phyloP scores from a whole-genome alignment of 108 stramenopile species.

The Discostella stelligeroides region DNA sequence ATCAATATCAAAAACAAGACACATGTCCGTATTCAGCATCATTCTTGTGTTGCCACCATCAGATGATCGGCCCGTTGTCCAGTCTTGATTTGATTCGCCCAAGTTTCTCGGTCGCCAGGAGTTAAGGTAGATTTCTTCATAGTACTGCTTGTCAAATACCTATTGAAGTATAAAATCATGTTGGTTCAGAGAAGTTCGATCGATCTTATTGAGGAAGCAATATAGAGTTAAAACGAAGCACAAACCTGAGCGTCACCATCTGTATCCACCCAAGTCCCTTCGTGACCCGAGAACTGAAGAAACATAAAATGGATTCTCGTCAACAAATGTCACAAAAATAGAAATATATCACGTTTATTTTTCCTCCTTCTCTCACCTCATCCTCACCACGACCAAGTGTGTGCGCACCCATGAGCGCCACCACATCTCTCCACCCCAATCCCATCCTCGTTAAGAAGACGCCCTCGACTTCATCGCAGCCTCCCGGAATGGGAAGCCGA shows the following conservation, averaged over 20 bases:
- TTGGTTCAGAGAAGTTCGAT: background rate
- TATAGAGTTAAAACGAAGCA: background rate
- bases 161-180: background rate
- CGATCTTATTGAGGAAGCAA: background rate
- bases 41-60: constrained; percentile 17
- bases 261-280: constrained; percentile 41
- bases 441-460: constrained; percentile 48
- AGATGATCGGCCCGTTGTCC: constrained; percentile 31
- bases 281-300: constrained; percentile 32
- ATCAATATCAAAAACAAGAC: constrained; percentile 37
- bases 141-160: constrained; percentile 39
- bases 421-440: constrained; percentile 45
- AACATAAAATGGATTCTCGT: background rate
- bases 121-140: constrained; percentile 37
- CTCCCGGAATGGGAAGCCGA: constrained; percentile 33
- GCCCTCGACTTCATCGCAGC: constrained; percentile 30
- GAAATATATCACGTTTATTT: too few species aligned
- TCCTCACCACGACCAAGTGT: constrained; percentile 33
- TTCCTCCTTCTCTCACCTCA: background rate
- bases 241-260: constrained; percentile 21
- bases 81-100: constrained; percentile 22
- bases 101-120: constrained; percentile 45
- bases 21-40: constrained; percentile 54
- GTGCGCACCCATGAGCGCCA: constrained; percentile 50
- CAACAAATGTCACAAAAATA: background rate